These are phyloP conservation scores for Cymbopogon flexuosus DNA, from an alignment of 202 grass and related monocot genomes.

Conservation along the genomic window DNA sequence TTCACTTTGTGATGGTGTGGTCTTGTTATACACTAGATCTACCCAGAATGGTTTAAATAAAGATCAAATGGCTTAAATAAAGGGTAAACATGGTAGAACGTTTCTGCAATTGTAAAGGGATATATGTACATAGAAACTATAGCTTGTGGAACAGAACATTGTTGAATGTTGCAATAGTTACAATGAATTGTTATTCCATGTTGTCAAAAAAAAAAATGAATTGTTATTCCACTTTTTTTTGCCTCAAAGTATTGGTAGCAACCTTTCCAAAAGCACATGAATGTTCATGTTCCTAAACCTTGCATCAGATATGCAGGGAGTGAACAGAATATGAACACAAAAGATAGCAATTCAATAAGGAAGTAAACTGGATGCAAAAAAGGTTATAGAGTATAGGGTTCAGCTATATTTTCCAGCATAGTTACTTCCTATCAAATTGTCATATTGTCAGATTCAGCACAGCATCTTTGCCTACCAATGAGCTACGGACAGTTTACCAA, in stretches of 20 bases:
- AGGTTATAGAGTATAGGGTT: not conserved
- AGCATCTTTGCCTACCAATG: conserved; percentile 22
- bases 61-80: conserved; percentile 22
- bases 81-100: not conserved
- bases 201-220: too few species aligned
- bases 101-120: not conserved
- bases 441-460: conserved; percentile 7
- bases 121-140: not conserved
- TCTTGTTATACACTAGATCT: conserved; percentile 43
- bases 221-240: not conserved
- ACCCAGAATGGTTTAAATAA: conserved; percentile 42
- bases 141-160: conserved; percentile 1
- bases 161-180: not conserved
- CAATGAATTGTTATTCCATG: not conserved
- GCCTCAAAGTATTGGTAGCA: not conserved
- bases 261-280: conserved; percentile 1
- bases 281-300: not conserved
- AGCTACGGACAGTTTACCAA: conserved; percentile 19
- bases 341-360: not conserved
- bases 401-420: conserved; percentile 27
- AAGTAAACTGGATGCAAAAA: not conserved
- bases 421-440: conserved; percentile 14
- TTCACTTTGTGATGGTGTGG: conserved; percentile 24
- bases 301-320: not conserved
- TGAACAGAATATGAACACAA: not conserved